Conservation (phyloP, 2,329 filamentous ascomycete genomes). For the Exophiala xenobiotica region DNA sequence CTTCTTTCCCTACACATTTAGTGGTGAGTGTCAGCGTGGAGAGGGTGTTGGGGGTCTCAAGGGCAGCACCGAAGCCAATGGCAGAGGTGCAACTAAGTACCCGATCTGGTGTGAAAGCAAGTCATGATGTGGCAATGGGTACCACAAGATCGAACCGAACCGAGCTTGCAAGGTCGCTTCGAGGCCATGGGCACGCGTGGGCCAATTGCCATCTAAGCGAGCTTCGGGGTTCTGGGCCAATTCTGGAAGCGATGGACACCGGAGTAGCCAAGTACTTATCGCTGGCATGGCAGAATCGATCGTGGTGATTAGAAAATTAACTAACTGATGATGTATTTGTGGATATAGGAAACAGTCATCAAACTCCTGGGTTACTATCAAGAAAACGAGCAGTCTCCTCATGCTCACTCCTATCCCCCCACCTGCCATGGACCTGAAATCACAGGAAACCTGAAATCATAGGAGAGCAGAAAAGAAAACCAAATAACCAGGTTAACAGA, state of each 20-base stretch:
- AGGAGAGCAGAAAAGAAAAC: neutral
- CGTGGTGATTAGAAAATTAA: neutral
- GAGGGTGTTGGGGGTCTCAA: too few relatives aligned
- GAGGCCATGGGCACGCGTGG: neutral
- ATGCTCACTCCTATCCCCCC: slow-evolving; percentile 9
- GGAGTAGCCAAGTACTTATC: too few relatives aligned
- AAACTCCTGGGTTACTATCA: slow-evolving; percentile 3
- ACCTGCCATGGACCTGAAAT: neutral
- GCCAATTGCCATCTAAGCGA: neutral
- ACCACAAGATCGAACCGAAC: slow-evolving; percentile 15
- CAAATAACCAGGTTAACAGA: too few relatives aligned
- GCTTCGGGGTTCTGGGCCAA: neutral
- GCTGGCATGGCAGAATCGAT: too few relatives aligned
- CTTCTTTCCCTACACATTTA: too few relatives aligned
- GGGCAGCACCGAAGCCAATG: neutral
- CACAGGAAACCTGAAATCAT: neutral
- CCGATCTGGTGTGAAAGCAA: neutral
- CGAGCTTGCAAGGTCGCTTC: slow-evolving; percentile 4
- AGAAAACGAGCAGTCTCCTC: slow-evolving; percentile 2
- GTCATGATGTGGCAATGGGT: slow-evolving; percentile 1
- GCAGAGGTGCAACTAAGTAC: neutral
- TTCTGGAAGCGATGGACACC: neutral
- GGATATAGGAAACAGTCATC: slow-evolving; percentile 1
- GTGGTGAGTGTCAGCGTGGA: too few relatives aligned
- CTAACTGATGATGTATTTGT: neutral